phyloP scores from a whole-genome alignment of 345 rosid genomes.

The Dovyalis caffra region DNA sequence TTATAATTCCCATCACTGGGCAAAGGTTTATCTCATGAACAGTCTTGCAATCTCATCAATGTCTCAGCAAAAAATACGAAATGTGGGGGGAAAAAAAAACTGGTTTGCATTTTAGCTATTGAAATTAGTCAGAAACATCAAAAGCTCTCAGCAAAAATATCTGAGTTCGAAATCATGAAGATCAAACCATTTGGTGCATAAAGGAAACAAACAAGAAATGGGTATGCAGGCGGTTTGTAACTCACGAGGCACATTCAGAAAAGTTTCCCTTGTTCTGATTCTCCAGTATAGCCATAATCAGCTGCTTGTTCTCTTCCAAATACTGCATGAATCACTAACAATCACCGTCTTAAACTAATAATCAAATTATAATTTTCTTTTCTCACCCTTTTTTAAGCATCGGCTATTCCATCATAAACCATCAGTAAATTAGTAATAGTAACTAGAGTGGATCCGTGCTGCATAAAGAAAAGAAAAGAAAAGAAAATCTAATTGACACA shows the following conservation, averaged over 20 bases:
- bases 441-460: no score
- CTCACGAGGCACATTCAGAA: constrained; percentile 24
- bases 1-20: no score
- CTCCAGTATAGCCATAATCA: constrained; percentile 25
- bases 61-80: no score
- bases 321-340: constrained; percentile 8
- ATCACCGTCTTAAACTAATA: background rate
- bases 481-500: background rate
- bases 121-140: background rate
- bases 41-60: background rate
- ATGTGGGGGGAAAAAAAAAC: no score
- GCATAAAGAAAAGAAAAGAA: no score
- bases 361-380: background rate
- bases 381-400: background rate
- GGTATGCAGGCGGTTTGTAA: background rate
- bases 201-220: background rate
- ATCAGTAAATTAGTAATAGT: background rate
- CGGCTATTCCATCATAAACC: background rate
- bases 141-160: background rate
- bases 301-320: constrained; percentile 23
- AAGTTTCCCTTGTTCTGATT: constrained; percentile 21
- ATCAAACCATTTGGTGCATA: background rate
- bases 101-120: background rate
- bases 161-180: background rate
- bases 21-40: background rate